phyloP scores from a whole-genome alignment of 2,329 filamentous ascomycete species.

The Mycogone perniciosa region DNA sequence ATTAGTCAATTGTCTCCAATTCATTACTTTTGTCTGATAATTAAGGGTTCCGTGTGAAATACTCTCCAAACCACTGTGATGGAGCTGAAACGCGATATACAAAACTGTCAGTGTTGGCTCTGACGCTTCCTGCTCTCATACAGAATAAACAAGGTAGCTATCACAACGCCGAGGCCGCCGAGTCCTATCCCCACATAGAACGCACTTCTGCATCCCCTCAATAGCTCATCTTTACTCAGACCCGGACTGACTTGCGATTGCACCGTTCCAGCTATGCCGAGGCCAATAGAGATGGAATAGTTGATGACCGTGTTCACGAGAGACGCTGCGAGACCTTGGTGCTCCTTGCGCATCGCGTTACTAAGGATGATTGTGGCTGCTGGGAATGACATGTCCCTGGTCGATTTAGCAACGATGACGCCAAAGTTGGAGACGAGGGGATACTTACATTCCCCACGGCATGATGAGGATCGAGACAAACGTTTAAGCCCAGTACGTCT shows the following conservation, averaged over 20 bases:
- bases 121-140: too few relatives aligned
- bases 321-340: conserved; percentile 37
- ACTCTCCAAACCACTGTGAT: too few relatives aligned
- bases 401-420: conserved; percentile 20
- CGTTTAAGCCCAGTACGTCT: conserved; percentile 55
- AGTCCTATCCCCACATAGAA: conserved; percentile 28
- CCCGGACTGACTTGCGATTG: conserved; percentile 17
- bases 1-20: too few relatives aligned
- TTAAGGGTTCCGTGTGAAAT: too few relatives aligned
- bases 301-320: conserved; percentile 57
- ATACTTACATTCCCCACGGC: conserved; percentile 8
- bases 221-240: conserved; percentile 19
- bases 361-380: conserved; percentile 52
- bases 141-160: too few relatives aligned
- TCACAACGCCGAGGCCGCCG: background rate
- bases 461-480: conserved; percentile 38
- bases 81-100: too few relatives aligned
- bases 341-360: conserved; percentile 35
- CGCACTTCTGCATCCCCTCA: conserved; percentile 25
- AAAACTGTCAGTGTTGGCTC: too few relatives aligned
- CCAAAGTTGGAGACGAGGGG: background rate
- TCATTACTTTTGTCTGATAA: too few relatives aligned
- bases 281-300: conserved; percentile 55
- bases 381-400: conserved; percentile 59
- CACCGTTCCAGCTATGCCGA: conserved; percentile 57